Conservation (phyloP, 768 basidiomycete genomes). For the Panaeolus papilionaceus region DNA sequence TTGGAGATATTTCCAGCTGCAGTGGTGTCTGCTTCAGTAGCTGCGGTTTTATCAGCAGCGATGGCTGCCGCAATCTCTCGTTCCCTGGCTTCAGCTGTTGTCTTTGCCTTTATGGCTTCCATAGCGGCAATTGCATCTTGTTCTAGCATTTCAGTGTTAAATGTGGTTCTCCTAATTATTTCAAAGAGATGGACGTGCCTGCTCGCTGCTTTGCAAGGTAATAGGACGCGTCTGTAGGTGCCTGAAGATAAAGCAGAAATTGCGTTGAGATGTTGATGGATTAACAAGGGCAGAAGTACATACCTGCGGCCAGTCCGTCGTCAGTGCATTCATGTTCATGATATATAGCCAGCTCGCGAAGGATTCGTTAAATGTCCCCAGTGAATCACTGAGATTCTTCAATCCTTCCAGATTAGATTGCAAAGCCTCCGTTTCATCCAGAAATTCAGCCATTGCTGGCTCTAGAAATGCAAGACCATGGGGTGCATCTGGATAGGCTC, state of each 20-base stretch:
- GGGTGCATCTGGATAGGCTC: slow-evolving; percentile 74
- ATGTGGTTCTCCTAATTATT: background rate
- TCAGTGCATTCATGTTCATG: slow-evolving; percentile 94
- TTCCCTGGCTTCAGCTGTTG: slow-evolving; percentile 39
- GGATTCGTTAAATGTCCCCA: slow-evolving; percentile 89
- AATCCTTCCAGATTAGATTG: slow-evolving; percentile 79
- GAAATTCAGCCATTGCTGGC: slow-evolving; percentile 82
- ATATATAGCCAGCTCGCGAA: slow-evolving; percentile 93
- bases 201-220: slow-evolving; percentile 62
- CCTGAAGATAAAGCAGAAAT: slow-evolving; percentile 40
- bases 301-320: slow-evolving; percentile 93
- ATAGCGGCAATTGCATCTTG: slow-evolving; percentile 63
- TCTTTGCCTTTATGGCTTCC: slow-evolving; percentile 53
- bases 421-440: slow-evolving; percentile 86
- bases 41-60: slow-evolving; percentile 45
- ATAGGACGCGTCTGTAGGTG: slow-evolving; percentile 67
- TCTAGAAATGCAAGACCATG: slow-evolving; percentile 87
- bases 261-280: slow-evolving; percentile 19
- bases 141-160: slow-evolving; percentile 43
- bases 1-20: slow-evolving; percentile 44
- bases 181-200: slow-evolving; percentile 43
- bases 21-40: slow-evolving; percentile 49
- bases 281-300: slow-evolving; percentile 22
- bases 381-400: slow-evolving; percentile 71
- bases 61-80: slow-evolving; percentile 37